Evolutionary conservation across 2,329 filamentous ascomycete species (phyloP), one percentile per base, ranked within the genome.

Genomic region (Cladosporium colombiae): DNA sequence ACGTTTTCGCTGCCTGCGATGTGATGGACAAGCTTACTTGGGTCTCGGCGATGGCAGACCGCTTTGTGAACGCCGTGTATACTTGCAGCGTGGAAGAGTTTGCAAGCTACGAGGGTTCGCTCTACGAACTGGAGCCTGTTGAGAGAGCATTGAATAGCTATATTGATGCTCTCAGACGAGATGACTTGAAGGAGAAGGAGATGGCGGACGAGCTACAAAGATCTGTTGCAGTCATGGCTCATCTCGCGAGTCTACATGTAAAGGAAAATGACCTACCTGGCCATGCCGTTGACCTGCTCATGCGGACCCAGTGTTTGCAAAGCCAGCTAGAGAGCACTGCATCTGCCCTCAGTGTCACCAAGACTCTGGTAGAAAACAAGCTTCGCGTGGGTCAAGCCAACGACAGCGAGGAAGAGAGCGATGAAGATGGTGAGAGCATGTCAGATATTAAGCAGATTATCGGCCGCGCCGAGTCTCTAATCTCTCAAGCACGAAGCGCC

Each of bases 61-160:
- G 92, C 44, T 95, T 97, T 71, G 88, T 91, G 75, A 90, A 88
- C 67, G 89, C 91, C 67, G 92, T 97, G 72, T 89, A 85, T 71
- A 87, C 88, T 71, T 96, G 92, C 78, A 89, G 90, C 2, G 82
- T 91, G 1, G 88, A 91, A 57, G 87, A 92, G 66, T 98, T 98
- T 76, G 85, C 86, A 55, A 88, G 83, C 69, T 95, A 92, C 71
- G 90, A 92, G 72, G 89, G 89, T 50, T 91, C 93, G 2, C 79
- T 95, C 66, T 91, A 92, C 71, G 95, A 98, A 77, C 83, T 98
- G 60, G 92, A 97, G 75, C 92, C 93, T 0, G 92, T 98, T 13
- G 95, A 99, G 79, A 86, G 93, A 65, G 91, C 91, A 0, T 80
- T 98, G 59, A 97, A 97, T 74, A 86, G 86, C 64, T 97, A 93